Evolutionary conservation across 2,329 filamentous ascomycete genomes (phyloP).

Genomic region (Verticillium nonalfalfae): DNA sequence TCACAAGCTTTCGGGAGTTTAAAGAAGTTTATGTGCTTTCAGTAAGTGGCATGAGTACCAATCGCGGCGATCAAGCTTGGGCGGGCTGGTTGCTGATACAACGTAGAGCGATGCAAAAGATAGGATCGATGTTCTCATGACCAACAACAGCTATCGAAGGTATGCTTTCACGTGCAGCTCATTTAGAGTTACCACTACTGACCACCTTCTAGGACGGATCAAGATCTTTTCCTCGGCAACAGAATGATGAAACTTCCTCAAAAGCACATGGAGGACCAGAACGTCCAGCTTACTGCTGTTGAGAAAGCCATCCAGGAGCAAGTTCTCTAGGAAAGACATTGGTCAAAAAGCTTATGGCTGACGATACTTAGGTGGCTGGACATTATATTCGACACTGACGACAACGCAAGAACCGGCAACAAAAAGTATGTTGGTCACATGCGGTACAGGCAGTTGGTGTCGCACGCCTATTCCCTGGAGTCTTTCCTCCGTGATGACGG

Average conservation of each 20-base stretch:
- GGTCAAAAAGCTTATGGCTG: neutral
- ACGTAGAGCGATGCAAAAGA: neutral
- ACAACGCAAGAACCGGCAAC: no score
- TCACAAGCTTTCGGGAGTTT: constrained; percentile 6
- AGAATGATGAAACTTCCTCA: constrained; percentile 18
- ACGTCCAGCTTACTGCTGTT: constrained; percentile 16
- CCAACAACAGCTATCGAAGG: constrained; percentile 4
- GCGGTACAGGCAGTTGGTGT: neutral
- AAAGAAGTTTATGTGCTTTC: constrained; percentile 8
- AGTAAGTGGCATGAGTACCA: constrained; percentile 4
- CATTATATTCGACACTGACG: no score
- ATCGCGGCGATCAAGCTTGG: no score
- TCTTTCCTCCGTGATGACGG: constrained; percentile 3
- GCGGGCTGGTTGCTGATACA: neutral
- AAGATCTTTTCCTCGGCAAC: constrained; percentile 19
- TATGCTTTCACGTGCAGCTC: neutral
- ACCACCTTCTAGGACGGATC: constrained; percentile 12
- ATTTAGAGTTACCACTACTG: no score
- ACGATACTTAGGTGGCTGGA: neutral
- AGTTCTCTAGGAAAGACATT: neutral
- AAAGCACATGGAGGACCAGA: constrained; percentile 9
- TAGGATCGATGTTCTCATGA: constrained; percentile 7
- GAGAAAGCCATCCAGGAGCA: constrained; percentile 20
- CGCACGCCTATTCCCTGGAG: constrained; percentile 21
- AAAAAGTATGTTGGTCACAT: no score